These are phyloP conservation scores for Pyrenophora teres DNA, from an alignment of 2,329 filamentous ascomycete species.

Conservation along the genomic window DNA sequence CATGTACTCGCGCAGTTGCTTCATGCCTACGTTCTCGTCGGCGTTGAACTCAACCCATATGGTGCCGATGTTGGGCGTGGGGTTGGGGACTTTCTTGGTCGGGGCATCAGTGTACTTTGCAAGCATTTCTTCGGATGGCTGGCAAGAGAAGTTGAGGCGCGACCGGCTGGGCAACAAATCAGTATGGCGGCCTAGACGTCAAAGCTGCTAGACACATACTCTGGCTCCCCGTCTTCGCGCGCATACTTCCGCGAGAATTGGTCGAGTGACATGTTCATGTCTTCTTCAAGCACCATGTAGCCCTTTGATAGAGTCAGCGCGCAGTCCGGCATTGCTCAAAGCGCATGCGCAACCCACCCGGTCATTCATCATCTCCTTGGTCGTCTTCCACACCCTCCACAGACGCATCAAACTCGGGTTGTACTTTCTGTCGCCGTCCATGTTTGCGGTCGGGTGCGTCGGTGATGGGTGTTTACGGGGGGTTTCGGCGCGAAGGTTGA, in stretches of 20 bases:
- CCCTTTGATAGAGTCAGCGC: conserved; percentile 62
- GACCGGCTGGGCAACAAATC: conserved; percentile 64
- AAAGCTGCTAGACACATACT: conserved; percentile 60
- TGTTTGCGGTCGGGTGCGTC: conserved; percentile 19
- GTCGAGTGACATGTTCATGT: conserved; percentile 84
- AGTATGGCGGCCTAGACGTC: conserved; percentile 5
- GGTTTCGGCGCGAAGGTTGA: conserved; percentile 18
- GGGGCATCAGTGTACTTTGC: conserved; percentile 77
- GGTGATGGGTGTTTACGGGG: conserved; percentile 11
- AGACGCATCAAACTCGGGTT: conserved; percentile 60
- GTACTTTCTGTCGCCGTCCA: conserved; percentile 36
- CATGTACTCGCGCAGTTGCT: conserved; percentile 89
- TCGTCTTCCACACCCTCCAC: conserved; percentile 92
- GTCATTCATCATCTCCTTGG: conserved; percentile 93
- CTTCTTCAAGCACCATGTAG: conserved; percentile 88
- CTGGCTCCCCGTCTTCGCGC: conserved; percentile 72
- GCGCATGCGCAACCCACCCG: conserved; percentile 64
- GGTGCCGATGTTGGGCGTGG: conserved; percentile 75
- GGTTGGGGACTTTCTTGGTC: conserved; percentile 70
- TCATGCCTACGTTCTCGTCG: conserved; percentile 81
- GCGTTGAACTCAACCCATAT: conserved; percentile 93
- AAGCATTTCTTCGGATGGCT: conserved; percentile 82
- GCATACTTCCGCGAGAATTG: conserved; percentile 76
- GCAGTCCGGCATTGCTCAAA: conserved; percentile 11
- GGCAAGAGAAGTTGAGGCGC: conserved; percentile 85